phyloP scores from a whole-genome alignment of 2,329 filamentous ascomycete genomes.

The Botrytis hyacinthi region DNA sequence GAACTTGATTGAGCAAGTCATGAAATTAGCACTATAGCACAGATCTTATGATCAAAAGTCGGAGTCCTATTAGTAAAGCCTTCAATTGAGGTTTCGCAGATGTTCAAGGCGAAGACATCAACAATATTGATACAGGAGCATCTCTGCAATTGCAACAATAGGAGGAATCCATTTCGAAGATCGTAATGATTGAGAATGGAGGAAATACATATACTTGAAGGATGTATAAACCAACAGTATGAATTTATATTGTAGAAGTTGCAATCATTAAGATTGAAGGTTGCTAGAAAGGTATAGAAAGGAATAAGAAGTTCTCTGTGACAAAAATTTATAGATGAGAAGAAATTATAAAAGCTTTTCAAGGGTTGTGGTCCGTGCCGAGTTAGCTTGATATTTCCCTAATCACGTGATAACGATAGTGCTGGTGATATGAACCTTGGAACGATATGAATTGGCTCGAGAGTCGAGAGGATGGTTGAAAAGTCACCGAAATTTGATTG shows the following conservation, averaged over 20 bases:
- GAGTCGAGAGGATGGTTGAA: neutral
- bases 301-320: neutral
- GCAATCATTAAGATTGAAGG: neutral
- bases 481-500: neutral
- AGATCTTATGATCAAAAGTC: neutral
- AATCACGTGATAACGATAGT: neutral
- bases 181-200: neutral
- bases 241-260: neutral
- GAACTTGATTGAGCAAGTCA: neutral
- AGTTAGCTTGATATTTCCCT: neutral
- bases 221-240: neutral
- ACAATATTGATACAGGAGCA: neutral
- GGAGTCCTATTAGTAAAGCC: neutral
- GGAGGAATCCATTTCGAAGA: neutral
- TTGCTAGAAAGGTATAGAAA: neutral
- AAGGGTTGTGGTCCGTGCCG: neutral
- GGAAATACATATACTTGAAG: neutral
- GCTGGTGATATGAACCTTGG: no score
- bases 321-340: neutral
- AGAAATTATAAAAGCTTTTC: neutral
- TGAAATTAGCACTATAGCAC: neutral
- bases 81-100: neutral
- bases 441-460: no score
- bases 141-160: neutral
- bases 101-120: neutral